These are phyloP conservation scores for Pestalotiopsis sp. DNA, from an alignment of 2,329 filamentous ascomycete species.

Conservation along the genomic window DNA sequence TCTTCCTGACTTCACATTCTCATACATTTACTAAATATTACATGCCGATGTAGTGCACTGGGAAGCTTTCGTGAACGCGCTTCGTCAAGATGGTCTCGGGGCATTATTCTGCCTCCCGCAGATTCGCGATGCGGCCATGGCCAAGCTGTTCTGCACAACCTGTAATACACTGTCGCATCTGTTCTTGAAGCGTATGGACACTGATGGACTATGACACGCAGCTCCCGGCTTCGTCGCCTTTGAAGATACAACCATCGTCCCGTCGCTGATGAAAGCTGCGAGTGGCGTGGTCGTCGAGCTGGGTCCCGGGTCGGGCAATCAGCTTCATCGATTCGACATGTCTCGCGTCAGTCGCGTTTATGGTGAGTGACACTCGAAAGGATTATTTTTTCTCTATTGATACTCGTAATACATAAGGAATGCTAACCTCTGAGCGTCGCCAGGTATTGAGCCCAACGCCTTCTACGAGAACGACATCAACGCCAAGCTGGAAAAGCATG, in stretches of 20 bases:
- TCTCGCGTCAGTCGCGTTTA: conserved; percentile 36
- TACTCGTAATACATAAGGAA: neutral
- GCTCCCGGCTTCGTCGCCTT: conserved; percentile 32
- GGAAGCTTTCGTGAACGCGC: conserved; percentile 20
- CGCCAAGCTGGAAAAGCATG: conserved; percentile 31
- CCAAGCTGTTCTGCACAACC: conserved; percentile 24
- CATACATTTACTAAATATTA: conserved; percentile 2
- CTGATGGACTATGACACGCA: conserved; percentile 13
- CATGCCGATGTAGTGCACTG: conserved; percentile 21
- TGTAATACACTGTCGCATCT: conserved; percentile 19
- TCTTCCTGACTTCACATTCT: too few relatives aligned
- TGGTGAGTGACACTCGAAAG: neutral
- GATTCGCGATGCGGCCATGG: conserved; percentile 25
- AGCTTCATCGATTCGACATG: conserved; percentile 40
- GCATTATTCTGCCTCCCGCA: conserved; percentile 18
- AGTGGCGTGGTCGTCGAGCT: conserved; percentile 44
- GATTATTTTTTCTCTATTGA: neutral
- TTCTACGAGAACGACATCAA: conserved; percentile 33
- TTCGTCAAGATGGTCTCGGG: conserved; percentile 23
- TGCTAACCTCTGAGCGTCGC: neutral
- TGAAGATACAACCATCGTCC: conserved; percentile 36
- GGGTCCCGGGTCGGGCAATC: conserved; percentile 46
- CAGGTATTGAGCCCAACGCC: conserved; percentile 43
- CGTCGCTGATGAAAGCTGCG: conserved; percentile 29
- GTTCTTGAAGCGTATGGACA: neutral